Evolutionary conservation across 257 asterid species (phyloP).

Genomic region (Solanum bulbocastanum): DNA sequence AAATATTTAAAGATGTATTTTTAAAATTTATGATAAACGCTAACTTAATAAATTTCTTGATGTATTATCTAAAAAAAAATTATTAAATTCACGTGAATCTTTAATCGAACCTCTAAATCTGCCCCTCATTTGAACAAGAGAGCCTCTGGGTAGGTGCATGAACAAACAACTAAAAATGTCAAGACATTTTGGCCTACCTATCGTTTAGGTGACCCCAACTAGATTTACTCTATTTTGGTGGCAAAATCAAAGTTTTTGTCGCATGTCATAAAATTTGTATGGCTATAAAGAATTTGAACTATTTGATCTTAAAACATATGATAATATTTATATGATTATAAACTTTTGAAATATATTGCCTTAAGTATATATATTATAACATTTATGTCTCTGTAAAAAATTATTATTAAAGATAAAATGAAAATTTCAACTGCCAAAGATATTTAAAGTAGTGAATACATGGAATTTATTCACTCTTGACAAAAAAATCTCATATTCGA

Average conservation of each 20-base stretch:
- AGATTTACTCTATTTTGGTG: not conserved
- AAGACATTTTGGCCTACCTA: constrained; percentile 3
- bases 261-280: not conserved
- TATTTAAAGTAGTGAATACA: not conserved
- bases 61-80: not conserved
- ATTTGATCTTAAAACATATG: not conserved
- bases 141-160: not conserved
- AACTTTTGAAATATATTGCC: not conserved
- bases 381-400: not conserved
- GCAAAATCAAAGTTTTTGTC: not conserved
- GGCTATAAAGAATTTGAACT: too few relatives aligned
- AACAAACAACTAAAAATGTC: not conserved
- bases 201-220: constrained; percentile 2
- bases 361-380: not conserved
- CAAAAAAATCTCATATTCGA: fast-evolving
- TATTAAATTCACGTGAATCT: not conserved
- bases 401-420: not conserved
- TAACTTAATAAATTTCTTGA: fast-evolving
- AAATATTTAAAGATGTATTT: too few relatives aligned
- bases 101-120: not conserved
- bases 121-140: not conserved
- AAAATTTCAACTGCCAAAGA: fast-evolving
- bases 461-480: not conserved
- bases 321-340: not conserved
- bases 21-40: not conserved